These are phyloP conservation scores for Pyronema domesticum DNA, from an alignment of 495 filamentous ascomycete species.

Conservation along the genomic window DNA sequence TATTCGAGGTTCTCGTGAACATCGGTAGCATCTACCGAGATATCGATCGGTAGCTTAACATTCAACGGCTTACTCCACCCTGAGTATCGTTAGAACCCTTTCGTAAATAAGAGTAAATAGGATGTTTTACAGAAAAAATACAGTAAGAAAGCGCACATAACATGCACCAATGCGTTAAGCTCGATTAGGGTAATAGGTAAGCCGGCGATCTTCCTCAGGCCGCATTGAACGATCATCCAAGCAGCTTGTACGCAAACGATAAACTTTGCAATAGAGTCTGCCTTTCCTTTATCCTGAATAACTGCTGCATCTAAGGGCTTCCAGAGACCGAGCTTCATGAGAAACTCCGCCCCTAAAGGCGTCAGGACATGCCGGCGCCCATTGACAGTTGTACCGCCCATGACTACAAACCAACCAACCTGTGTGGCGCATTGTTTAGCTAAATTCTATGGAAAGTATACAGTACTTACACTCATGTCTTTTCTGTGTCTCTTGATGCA, in stretches of 20 bases:
- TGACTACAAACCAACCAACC: background rate
- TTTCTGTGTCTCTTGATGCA: too few relatives aligned
- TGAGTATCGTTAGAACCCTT: background rate
- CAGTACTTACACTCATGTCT: background rate
- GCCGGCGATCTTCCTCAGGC: conserved; percentile 14
- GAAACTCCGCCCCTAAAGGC: background rate
- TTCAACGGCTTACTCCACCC: conserved; percentile 8
- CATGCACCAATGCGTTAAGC: conserved; percentile 26
- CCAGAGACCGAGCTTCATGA: background rate
- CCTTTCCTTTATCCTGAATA: conserved; percentile 25
- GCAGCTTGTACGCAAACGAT: conserved; percentile 24
- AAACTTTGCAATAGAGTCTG: conserved; percentile 23
- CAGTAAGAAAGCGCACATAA: conserved; percentile 23
- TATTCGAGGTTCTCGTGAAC: background rate
- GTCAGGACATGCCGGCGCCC: background rate
- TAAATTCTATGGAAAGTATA: background rate
- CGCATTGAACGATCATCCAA: conserved; percentile 26
- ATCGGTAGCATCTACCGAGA: background rate
- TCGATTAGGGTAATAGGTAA: conserved; percentile 26
- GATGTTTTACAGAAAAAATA: conserved; percentile 17
- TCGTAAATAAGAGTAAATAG: background rate
- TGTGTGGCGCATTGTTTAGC: background rate
- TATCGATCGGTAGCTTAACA: background rate
- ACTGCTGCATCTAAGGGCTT: background rate
- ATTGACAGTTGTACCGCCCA: background rate